Evolutionary conservation across 208 protist species (phyloP).

Genomic region (Trypanosoma scelopori): DNA sequence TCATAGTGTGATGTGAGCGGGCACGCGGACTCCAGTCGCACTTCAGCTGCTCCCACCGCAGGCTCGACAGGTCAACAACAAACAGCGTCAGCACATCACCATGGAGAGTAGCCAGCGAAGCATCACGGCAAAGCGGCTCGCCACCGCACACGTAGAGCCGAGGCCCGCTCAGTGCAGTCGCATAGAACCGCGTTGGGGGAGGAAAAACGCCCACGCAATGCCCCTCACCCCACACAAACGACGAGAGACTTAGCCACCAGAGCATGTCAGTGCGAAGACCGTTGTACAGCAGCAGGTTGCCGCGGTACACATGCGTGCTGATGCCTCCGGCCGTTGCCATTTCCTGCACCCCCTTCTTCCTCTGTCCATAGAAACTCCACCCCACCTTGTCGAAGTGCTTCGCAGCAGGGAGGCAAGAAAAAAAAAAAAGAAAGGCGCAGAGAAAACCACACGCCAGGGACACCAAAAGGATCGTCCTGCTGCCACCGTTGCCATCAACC

Average conservation of each 20-base stretch:
- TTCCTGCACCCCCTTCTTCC: too few relatives aligned
- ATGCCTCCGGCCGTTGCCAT: background rate
- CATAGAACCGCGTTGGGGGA: slow-evolving; percentile 16
- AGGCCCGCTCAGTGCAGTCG: slow-evolving; percentile 5
- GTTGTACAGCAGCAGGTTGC: slow-evolving; percentile 9
- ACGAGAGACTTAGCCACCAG: slow-evolving; percentile 21
- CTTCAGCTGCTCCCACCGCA: slow-evolving; percentile 1
- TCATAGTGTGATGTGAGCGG: slow-evolving; percentile 19
- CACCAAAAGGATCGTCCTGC: too few relatives aligned
- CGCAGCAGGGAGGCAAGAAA: too few relatives aligned
- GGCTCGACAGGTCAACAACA: slow-evolving; percentile 12
- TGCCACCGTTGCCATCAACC: too few relatives aligned
- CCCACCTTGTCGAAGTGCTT: too few relatives aligned
- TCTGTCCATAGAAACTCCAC: too few relatives aligned
- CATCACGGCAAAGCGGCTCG: background rate
- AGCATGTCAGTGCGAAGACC: slow-evolving; percentile 14
- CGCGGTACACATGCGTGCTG: slow-evolving; percentile 19
- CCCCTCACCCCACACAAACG: slow-evolving; percentile 20
- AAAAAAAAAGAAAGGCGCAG: too few relatives aligned
- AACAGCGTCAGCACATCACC: slow-evolving; percentile 16
- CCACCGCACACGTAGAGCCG: slow-evolving; percentile 16
- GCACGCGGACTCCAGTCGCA: slow-evolving; percentile 12
- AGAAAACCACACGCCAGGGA: too few relatives aligned
- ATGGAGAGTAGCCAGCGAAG: background rate
- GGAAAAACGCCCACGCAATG: slow-evolving; percentile 14